Evolutionary conservation across 2,329 filamentous ascomycete species (phyloP).

Genomic region (Zasmidium cellare): DNA sequence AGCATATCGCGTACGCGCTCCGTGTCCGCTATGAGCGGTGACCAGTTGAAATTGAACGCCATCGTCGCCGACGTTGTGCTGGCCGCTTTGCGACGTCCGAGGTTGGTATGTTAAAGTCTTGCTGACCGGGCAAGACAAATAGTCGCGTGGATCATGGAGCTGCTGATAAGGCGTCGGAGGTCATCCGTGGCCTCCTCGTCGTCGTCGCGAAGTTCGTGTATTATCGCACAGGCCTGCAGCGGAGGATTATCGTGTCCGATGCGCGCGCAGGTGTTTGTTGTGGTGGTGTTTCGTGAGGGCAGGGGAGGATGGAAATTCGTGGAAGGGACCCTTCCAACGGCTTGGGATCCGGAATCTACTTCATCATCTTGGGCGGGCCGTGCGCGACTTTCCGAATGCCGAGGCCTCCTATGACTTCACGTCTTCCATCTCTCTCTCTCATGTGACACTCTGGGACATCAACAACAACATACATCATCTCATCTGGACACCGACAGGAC

Average conservation of each 20-base stretch:
- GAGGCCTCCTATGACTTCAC: background rate
- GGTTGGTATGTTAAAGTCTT: constrained; percentile 14
- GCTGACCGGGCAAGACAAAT: constrained; percentile 23
- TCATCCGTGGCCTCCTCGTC: constrained; percentile 7
- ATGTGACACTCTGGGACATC: too few species aligned
- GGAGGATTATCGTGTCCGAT: background rate
- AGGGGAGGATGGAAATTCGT: background rate
- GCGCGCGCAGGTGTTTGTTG: background rate
- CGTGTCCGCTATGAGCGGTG: constrained; percentile 93
- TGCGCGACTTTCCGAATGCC: background rate
- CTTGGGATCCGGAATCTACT: background rate
- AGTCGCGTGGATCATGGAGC: constrained; percentile 28
- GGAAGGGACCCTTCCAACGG: background rate
- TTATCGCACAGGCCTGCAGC: background rate
- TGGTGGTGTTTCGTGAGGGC: background rate
- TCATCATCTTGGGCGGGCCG: background rate
- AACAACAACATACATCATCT: too few species aligned
- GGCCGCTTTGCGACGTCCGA: constrained; percentile 12
- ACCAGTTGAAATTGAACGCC: constrained; percentile 99
- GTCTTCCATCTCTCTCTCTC: background rate
- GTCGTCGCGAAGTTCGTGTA: background rate
- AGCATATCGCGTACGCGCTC: constrained; percentile 89
- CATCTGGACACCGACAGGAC: too few species aligned
- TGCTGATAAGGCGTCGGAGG: constrained; percentile 14
- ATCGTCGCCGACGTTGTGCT: constrained; percentile 52